Conservation (phyloP, 495 filamentous ascomycete genomes). For the Aspergillus incahuasiensis region DNA sequence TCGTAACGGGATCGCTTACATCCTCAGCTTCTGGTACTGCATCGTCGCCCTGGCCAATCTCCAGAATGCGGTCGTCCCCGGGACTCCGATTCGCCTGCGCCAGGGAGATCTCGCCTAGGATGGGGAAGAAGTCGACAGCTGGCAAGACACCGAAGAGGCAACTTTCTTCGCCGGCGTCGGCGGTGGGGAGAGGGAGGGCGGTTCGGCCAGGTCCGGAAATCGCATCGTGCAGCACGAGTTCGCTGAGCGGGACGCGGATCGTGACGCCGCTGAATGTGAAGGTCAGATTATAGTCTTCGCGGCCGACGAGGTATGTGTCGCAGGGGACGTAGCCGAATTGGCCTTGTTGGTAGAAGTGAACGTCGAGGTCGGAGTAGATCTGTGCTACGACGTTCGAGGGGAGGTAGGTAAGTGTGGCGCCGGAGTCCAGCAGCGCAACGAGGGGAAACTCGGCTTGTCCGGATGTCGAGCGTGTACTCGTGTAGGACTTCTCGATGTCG, state of each 20-base stretch:
- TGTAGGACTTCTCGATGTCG: slow-evolving; percentile 34
- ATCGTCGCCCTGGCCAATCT: slow-evolving; percentile 61
- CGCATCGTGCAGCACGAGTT: slow-evolving; percentile 18
- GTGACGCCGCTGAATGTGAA: slow-evolving; percentile 57
- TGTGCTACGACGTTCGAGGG: slow-evolving; percentile 56
- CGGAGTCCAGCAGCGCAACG: slow-evolving; percentile 74
- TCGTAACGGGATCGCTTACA: slow-evolving; percentile 55
- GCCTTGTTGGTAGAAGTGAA: slow-evolving; percentile 47
- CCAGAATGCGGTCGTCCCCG: slow-evolving; percentile 55
- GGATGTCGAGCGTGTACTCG: background rate
- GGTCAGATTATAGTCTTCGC: slow-evolving; percentile 51
- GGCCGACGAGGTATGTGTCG: slow-evolving; percentile 33
- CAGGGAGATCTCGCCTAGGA: slow-evolving; percentile 74
- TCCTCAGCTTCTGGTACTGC: slow-evolving; percentile 62
- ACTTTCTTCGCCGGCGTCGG: slow-evolving; percentile 22
- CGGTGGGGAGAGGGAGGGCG: background rate
- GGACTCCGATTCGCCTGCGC: slow-evolving; percentile 75
- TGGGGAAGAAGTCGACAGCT: slow-evolving; percentile 49
- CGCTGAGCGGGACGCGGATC: slow-evolving; percentile 23
- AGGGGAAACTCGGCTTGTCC: slow-evolving; percentile 37
- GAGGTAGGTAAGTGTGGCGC: slow-evolving; percentile 68
- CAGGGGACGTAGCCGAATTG: slow-evolving; percentile 59
- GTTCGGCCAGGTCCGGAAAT: background rate
- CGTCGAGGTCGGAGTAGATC: slow-evolving; percentile 60
- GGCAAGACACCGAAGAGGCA: slow-evolving; percentile 68